These are phyloP conservation scores for Triticum monococcum DNA, from an alignment of 176 grass and related monocot genomes.

Conservation along the genomic window DNA sequence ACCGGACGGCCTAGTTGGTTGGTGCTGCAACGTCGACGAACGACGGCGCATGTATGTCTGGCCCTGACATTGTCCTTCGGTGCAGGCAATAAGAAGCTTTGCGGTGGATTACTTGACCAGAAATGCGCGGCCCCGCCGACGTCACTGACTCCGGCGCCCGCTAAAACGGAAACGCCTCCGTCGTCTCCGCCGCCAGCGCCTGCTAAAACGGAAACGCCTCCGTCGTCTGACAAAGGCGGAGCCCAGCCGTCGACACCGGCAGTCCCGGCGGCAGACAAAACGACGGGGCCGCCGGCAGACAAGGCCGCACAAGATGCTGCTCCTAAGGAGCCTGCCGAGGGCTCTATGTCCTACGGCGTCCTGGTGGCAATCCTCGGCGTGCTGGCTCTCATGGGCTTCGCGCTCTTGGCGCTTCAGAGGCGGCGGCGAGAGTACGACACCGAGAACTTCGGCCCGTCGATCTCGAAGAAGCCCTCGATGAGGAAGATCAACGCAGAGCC, in stretches of 20 bases:
- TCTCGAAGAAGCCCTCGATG: background rate
- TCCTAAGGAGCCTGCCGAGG: background rate
- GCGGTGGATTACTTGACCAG: conserved; percentile 48
- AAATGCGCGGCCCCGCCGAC: conserved; percentile 30
- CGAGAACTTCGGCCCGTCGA: conserved; percentile 26
- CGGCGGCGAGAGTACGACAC: conserved; percentile 13
- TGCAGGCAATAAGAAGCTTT: conserved; percentile 77
- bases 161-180: background rate
- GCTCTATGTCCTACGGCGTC: background rate
- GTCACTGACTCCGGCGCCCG: background rate
- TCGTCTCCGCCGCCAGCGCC: background rate
- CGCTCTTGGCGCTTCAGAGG: conserved; percentile 30
- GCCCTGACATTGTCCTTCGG: background rate
- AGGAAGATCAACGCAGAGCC: background rate
- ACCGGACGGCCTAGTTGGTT: background rate
- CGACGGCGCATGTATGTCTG: background rate
- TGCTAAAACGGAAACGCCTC: background rate
- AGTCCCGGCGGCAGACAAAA: background rate
- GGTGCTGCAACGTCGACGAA: background rate
- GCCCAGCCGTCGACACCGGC: background rate
- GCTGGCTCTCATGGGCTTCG: conserved; percentile 34
- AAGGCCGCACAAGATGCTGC: background rate
- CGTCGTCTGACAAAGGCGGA: background rate
- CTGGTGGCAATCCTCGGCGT: conserved; percentile 34
- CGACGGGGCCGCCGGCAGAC: background rate